A percentile compares a stretch with the other conserved stretches of the same genome.
Conservation (phyloP, 2,329 filamentous ascomycete genomes). For the Stagonosporopsis vannaccii region DNA sequence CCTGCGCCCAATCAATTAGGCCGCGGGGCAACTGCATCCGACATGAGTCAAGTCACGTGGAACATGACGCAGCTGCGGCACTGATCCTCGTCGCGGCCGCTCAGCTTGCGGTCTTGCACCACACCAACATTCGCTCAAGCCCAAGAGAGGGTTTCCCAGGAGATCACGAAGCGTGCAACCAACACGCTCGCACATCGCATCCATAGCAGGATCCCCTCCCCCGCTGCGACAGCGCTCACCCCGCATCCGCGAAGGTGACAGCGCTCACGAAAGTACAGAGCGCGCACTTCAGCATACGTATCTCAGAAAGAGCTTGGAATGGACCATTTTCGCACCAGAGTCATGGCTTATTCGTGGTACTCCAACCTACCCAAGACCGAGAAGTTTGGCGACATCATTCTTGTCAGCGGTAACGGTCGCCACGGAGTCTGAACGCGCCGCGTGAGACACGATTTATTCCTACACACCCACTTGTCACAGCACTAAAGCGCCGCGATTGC, state of each 20-base stretch:
- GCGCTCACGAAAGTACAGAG: slow-evolving; percentile 2
- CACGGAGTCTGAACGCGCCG: slow-evolving; percentile 33
- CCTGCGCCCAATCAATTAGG: slow-evolving; percentile 2
- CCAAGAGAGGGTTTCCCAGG: slow-evolving; percentile 14
- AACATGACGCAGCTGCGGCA: slow-evolving; percentile 20
- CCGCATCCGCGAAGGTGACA: slow-evolving; percentile 26
- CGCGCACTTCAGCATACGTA: slow-evolving; percentile 11
- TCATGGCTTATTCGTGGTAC: slow-evolving; percentile 37
- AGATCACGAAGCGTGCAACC: slow-evolving; percentile 12
- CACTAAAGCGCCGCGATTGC: not conserved
- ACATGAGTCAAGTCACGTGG: slow-evolving; percentile 22
- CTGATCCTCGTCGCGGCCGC: slow-evolving; percentile 3
- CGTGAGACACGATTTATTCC: slow-evolving; percentile 5
- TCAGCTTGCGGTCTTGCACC: slow-evolving; percentile 3
- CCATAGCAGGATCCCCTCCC: slow-evolving; percentile 24
- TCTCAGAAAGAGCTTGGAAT: slow-evolving; percentile 27
- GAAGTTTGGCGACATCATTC: slow-evolving; percentile 30
- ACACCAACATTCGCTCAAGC: slow-evolving; percentile 19
- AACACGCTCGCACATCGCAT: slow-evolving; percentile 17
- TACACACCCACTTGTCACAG: not conserved
- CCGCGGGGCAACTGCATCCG: slow-evolving; percentile 11
- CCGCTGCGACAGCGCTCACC: slow-evolving; percentile 23
- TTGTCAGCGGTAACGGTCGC: slow-evolving; percentile 30
- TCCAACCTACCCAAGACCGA: slow-evolving; percentile 32
- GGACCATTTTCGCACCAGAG: slow-evolving; percentile 25